phyloP scores from a whole-genome alignment of 177 flowering plant genomes.

The Vitis hybrid region DNA sequence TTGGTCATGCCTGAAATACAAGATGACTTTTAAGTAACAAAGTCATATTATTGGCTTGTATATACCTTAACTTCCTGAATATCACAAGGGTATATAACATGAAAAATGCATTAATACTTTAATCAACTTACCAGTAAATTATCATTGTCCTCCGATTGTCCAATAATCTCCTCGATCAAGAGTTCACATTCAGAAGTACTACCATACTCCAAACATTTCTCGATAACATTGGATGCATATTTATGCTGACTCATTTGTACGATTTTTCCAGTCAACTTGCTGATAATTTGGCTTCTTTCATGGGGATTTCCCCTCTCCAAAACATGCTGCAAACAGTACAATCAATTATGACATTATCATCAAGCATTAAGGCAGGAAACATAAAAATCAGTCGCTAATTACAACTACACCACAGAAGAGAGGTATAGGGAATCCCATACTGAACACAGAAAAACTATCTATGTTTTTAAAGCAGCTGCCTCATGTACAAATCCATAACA shows the following conservation, averaged over 20 bases:
- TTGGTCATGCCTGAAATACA: too few species aligned
- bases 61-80: neutral
- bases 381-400: neutral
- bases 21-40: too few species aligned
- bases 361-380: neutral
- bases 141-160: constrained; percentile 65
- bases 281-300: constrained; percentile 75
- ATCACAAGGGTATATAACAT: neutral
- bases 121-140: constrained; percentile 61
- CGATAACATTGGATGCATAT: constrained; percentile 93
- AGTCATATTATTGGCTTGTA: too few species aligned
- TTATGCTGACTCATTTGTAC: constrained; percentile 95
- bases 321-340: constrained; percentile 64
- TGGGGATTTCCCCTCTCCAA: constrained; percentile 75
- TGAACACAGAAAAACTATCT: too few species aligned
- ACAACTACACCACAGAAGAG: neutral
- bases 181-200: constrained; percentile 61
- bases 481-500: too few species aligned
- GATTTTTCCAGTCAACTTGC: constrained; percentile 64
- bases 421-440: too few species aligned
- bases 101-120: neutral
- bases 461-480: too few species aligned
- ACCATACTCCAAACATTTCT: constrained; percentile 86
- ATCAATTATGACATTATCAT: constrained; percentile 2
- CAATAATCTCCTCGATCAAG: constrained; percentile 77